phyloP scores from a whole-genome alignment of 305 asterid species.

The Petunia hybrid region DNA sequence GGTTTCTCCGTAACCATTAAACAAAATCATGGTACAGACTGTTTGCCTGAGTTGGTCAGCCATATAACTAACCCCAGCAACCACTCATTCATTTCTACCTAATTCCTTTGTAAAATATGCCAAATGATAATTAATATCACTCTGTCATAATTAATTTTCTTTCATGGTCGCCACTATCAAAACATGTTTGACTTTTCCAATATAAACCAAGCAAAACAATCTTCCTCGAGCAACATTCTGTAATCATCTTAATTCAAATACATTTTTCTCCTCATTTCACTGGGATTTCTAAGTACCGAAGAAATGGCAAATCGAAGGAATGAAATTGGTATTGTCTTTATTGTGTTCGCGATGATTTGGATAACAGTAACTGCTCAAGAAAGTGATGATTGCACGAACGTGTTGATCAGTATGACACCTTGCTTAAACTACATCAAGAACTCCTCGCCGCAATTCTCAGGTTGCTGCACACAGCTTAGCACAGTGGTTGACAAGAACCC shows the following conservation, averaged over 20 bases:
- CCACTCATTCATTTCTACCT: background rate
- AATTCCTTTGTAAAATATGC: background rate
- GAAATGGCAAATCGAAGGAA: constrained; percentile 47
- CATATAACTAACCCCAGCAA: background rate
- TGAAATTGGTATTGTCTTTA: constrained; percentile 31
- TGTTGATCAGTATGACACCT: constrained; percentile 68
- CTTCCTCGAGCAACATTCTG: constrained; percentile 11
- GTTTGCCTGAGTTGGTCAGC: constrained; percentile 26
- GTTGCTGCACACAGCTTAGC: constrained; percentile 75
- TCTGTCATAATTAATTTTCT: background rate
- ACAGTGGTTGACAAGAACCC: constrained; percentile 62
- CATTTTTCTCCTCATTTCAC: constrained; percentile 16
- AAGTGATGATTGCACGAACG: constrained; percentile 62
- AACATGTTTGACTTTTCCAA: constrained; percentile 18
- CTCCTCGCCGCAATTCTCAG: constrained; percentile 60
- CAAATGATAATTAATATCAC: background rate
- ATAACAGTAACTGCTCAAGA: constrained; percentile 51
- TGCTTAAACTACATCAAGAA: constrained; percentile 70
- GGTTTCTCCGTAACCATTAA: background rate
- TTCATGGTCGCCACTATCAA: background rate
- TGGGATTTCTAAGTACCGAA: background rate
- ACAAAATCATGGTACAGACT: background rate
- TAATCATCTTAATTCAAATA: background rate
- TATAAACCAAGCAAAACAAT: constrained; percentile 31
- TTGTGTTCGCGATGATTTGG: constrained; percentile 41